These are phyloP conservation scores for Solanum medicagineum DNA, from an alignment of 257 asterid genomes.

Conservation along the genomic window DNA sequence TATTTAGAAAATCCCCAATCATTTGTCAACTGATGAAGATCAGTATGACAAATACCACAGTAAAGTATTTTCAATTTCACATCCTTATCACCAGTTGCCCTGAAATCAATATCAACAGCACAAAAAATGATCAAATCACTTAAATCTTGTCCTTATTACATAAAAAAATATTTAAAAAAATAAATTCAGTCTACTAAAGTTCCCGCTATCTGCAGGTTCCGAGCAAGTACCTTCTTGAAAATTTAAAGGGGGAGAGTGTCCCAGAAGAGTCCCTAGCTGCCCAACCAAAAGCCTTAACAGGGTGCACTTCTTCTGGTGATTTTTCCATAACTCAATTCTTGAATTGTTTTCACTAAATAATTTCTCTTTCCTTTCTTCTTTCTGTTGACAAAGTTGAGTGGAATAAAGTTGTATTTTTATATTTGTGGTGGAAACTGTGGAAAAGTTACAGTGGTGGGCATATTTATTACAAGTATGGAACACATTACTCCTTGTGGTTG, in stretches of 20 bases:
- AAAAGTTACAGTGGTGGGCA: not conserved
- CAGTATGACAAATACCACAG: constrained; percentile 49
- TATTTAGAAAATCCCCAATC: constrained; percentile 24
- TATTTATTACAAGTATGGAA: no score
- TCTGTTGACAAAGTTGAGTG: not conserved
- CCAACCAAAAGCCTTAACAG: constrained; percentile 29
- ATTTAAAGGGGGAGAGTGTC: constrained; percentile 28
- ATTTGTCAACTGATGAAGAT: constrained; percentile 26
- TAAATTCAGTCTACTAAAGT: no score
- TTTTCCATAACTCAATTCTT: not conserved
- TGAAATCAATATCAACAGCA: not conserved
- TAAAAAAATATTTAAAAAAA: no score
- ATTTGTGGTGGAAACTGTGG: not conserved
- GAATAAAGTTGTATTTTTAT: not conserved
- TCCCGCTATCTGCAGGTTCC: no score
- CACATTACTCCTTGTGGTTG: no score
- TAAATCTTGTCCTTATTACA: no score
- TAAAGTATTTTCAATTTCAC: constrained; percentile 24
- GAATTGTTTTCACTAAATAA: not conserved
- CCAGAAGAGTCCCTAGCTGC: constrained; percentile 44
- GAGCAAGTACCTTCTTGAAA: constrained; percentile 20
- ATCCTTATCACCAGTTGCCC: constrained; percentile 27
- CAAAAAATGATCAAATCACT: no score
- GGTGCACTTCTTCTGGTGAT: constrained; percentile 1
- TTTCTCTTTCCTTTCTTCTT: not conserved